Base-by-base conservation (phyloP, 2,329 filamentous ascomycete genomes). In the Trichoderma gracile region DNA sequence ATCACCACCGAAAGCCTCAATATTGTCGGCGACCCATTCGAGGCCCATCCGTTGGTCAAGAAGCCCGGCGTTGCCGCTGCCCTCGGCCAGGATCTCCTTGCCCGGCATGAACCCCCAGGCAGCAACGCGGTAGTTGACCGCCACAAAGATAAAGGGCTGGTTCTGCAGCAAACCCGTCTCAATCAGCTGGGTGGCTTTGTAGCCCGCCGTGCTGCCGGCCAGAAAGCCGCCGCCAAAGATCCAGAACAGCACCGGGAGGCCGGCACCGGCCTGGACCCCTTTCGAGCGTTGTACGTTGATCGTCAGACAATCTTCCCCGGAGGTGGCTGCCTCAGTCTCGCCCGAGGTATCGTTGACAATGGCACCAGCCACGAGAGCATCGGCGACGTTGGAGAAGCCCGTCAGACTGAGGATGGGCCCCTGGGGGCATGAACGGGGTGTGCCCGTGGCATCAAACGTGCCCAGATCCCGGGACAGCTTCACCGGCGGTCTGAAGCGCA, bases 11-110 rank as follows among this genome's bases (percentile, higher is more conserved):
- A 95, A 96, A 0, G 85, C 81, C 1, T 78, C 86, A 64, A 94
- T 92, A 69, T 93, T 92, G 69, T 92, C 89, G 7, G 89, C 86
- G 1, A 91, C 84, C 91, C 91, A 94, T 72, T 93, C 78, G 7
- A 94, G 79, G 0, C 84, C 90, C 67, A 90, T 80, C 33, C 89
- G 82, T 70, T 93, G 90, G 70, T 94, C 91, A 0, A 90, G 79
- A 3, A 91, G 81, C 2, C 91, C 91, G 2, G 92, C 74, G 71
- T 93, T 94, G 3, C 87, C 76, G 2, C 87, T 82, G 1, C 89
- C 89, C 66, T 91, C 89, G 3, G 80, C 79, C 4, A 88, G 78
- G 49, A 92, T 81, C 73, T 92, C 88, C 57, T 83, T 83, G 5
- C 89, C 89, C 0, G 86, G 83, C 73, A 93, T 72, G 76, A 92